Base-by-base conservation (phyloP, 768 basidiomycete species). In the Podaxis sp. region DNA sequence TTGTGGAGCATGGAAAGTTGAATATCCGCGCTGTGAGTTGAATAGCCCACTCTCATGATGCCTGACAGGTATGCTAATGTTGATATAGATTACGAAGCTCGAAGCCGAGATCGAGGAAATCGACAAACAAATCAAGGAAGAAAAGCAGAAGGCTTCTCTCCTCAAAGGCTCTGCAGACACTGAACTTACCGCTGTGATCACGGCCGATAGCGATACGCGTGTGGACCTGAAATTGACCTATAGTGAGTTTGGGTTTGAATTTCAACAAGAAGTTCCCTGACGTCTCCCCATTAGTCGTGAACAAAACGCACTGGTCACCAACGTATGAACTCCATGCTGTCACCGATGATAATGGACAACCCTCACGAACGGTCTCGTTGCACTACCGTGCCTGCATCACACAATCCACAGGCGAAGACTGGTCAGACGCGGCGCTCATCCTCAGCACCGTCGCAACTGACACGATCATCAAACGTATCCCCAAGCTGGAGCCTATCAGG, bases 341-440 rank as follows among this genome's bases (percentile, higher is more conserved):
- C 0, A 82, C 79, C 22, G 60, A 53, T 3, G 71, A 79, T 58
- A 69, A 75, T 63, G 81, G 80, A 0, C 77, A 80, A 61, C 78
- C 81, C 2, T 78, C 78, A 0, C 68, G 79, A 4, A 68, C 75
- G 0, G 78, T 86, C 26, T 65, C 77, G 2, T 75, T 89, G 10
- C 80, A 85, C 63, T 87, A 87, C 66, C 82, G 82, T 26, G 85
- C 85, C 0, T 74, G 77, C 30, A 75, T 88, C 55, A 73, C 69
- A 0, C 86, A 89, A 66, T 71, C 70, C 65, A 86, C 87, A 0
- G 87, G 87, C 12, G 87, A 89, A 66, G 82, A 86, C 64, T 89
- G 87, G 87, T 76, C 67, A 24, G 73, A 80, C 62, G 76, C 82
- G 1, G 64, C 76, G 1, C 74, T 88, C 36, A 83, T 78, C 5